phyloP scores from a whole-genome alignment of 257 asterid species.

The Solanum habrochaites region DNA sequence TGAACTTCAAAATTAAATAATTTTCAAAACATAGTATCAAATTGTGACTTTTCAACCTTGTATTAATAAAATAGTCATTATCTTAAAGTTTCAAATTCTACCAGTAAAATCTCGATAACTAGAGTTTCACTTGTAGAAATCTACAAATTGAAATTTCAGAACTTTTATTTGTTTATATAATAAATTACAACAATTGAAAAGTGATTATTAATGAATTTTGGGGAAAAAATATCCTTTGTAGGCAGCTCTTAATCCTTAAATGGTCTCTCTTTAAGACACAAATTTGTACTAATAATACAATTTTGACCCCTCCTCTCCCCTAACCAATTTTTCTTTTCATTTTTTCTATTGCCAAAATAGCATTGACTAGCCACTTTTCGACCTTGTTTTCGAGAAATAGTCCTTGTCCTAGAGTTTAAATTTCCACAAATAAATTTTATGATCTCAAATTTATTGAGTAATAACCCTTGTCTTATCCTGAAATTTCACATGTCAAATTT shows the following conservation, averaged over 20 bases:
- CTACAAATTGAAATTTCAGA: not conserved
- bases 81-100: not conserved
- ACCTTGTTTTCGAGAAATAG: not conserved
- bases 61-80: not conserved
- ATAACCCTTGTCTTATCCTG: not conserved
- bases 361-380: not conserved
- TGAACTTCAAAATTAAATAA: not conserved
- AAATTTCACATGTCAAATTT: not conserved
- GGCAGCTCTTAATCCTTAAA: not conserved
- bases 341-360: not conserved
- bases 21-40: not conserved
- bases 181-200: not conserved
- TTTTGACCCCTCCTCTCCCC: not conserved
- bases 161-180: not conserved
- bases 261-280: not conserved
- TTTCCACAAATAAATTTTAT: too few species aligned
- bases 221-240: fast-evolving
- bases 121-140: not conserved
- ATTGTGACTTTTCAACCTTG: not conserved
- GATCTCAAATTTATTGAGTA: too few species aligned
- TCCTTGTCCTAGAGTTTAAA: not conserved
- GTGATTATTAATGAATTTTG: not conserved
- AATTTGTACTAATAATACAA: not conserved
- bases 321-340: too few species aligned
- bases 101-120: not conserved